phyloP scores from a whole-genome alignment of 257 asterid genomes.

The Jasminum sambac region DNA sequence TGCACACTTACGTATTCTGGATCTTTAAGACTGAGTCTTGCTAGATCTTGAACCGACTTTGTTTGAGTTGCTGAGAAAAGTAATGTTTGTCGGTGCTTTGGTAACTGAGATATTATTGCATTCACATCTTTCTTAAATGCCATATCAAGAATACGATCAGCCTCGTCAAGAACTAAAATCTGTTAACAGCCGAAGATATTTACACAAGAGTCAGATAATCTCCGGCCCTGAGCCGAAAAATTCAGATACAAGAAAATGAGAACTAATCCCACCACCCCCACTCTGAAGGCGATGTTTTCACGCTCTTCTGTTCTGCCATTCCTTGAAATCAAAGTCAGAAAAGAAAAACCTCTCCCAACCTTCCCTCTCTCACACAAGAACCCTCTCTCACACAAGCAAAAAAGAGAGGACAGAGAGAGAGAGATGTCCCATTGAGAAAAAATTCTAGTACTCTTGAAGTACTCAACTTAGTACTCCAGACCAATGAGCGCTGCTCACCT shows the following conservation, averaged over 20 bases:
- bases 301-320: background rate
- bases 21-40: slow-evolving; percentile 94
- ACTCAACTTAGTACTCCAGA: too few relatives aligned
- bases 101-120: slow-evolving; percentile 92
- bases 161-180: slow-evolving; percentile 96
- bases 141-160: slow-evolving; percentile 93
- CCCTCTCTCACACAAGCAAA: too few relatives aligned
- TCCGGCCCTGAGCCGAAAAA: background rate
- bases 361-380: background rate
- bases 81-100: slow-evolving; percentile 78
- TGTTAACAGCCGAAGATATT: slow-evolving; percentile 53
- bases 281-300: background rate
- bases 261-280: background rate
- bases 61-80: slow-evolving; percentile 96
- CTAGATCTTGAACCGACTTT: slow-evolving; percentile 92
- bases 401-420: too few relatives aligned
- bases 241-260: background rate
- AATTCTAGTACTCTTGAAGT: too few relatives aligned
- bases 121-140: slow-evolving; percentile 78
- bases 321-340: background rate
- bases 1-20: slow-evolving; percentile 95
- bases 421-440: too few relatives aligned
- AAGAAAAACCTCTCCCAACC: background rate
- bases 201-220: slow-evolving; percentile 36
- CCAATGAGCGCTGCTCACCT: too few relatives aligned